Base-by-base conservation (phyloP, 2,329 filamentous ascomycete species). In the Trichoderma koningii region DNA sequence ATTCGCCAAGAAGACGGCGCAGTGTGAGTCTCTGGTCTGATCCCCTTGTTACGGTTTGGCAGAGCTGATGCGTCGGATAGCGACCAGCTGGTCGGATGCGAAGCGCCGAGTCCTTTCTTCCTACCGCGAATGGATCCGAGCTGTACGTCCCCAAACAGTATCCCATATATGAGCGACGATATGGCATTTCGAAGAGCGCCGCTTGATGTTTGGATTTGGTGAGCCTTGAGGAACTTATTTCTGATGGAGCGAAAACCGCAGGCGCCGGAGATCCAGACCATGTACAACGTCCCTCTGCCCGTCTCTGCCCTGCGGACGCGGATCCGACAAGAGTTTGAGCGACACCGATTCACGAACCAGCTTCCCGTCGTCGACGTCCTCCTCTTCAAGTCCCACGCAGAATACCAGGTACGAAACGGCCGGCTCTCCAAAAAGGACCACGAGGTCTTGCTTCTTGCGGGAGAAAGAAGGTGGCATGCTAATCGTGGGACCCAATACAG, bases 301-400 rank as follows among this genome's bases (percentile, higher is more conserved):
- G 88, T 97, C 61, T 91, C 94, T 47, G 84, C 86, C 69, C 89
- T 99, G 76, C 91, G 95, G 72, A 96, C 94, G 66, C 94, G 96
- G 81, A 90, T 98, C 77, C 87, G 95, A 77, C 91, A 98, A 81
- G 93, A 99, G 77, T 99, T 97, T 77, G 95, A 99, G 84, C 87
- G 92, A 76, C 89, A 98, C 82, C 86, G 95, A 83, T 97, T 91
- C 77, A 93, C 97, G 71, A 91, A 90, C 78, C 93, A 98, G 81
- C 81, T 98, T 63, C 85, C 85, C 59, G 91, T 94, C 34, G 89
- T 97, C 60, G 95, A 99, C 75, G 90, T 97, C 63, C 82, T 99
- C 66, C 79, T 99, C 51, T 90, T 92, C 80, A 91, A 97, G 80
- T 96, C 92, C 75, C 89, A 97, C 76, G 87, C 90, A 71, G 95